Evolutionary conservation across 1,284 basidiomycete genomes (phyloP).

Genomic region (Polyporus tsugae): DNA sequence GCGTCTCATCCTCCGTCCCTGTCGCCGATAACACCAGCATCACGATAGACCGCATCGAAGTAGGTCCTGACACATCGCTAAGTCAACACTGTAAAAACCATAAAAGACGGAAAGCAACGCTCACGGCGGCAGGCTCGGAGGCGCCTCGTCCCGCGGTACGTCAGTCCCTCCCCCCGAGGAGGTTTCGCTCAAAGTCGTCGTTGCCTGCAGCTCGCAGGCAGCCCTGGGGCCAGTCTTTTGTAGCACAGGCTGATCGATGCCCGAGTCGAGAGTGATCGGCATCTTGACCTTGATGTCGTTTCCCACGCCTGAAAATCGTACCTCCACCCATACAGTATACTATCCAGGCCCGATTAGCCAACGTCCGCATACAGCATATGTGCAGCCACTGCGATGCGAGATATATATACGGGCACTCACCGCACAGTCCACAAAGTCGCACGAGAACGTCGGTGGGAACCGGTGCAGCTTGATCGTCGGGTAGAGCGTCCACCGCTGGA

Average conservation of each 20-base stretch:
- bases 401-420: neutral
- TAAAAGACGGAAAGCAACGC: neutral
- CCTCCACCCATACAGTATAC: neutral
- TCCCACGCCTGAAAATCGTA: neutral
- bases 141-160: neutral
- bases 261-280: neutral
- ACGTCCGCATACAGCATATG: no score
- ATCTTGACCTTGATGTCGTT: neutral
- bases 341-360: neutral
- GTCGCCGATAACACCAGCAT: neutral
- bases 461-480: neutral
- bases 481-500: neutral
- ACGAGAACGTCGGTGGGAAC: neutral
- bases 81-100: neutral
- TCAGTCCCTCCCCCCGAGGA: neutral
- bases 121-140: neutral
- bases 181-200: neutral
- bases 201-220: neutral
- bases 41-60: neutral
- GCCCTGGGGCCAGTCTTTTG: neutral
- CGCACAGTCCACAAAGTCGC: neutral
- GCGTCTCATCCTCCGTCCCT: neutral
- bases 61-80: neutral
- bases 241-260: neutral
- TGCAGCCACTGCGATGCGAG: neutral